Evolutionary conservation across 257 asterid species (phyloP), one percentile per base, ranked within the genome.

Genomic region (Leptodermis oblonga): DNA sequence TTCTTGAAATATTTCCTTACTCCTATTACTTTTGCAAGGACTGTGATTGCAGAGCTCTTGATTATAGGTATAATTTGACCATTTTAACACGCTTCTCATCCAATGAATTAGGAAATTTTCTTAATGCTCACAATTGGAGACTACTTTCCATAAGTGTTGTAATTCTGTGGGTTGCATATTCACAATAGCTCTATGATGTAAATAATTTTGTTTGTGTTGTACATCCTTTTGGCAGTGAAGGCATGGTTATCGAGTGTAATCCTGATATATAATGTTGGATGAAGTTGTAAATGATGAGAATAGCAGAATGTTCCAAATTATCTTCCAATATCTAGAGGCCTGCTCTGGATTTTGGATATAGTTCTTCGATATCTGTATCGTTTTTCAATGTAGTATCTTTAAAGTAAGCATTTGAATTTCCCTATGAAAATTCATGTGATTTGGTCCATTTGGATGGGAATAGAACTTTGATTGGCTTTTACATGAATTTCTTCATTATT

Each of bases 11-110:
- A 52, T 80, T 79, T 70, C 98, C 98, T 22, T 93, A 84, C 74
- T 90, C 98, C 3, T 86, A 80, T 77, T 93, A 90, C 83, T 90
- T 90, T 80, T 93, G 98, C 87, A 90, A 93, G 85, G 96, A 90
- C 64, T 93, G 98, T 70, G 96, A 93, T 81, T 93, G 98, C 77
- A 88, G 89, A 65, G 69, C 76, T 4, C 92, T 90, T 76, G 96
- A 90, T 77, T 88, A 86, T 84, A 84, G 97, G 98, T 93, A 84
- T 59, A 56, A 63, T 83, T 63, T 31, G 56, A 48, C 70, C 59
- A 3, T 37, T 52, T 30, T 51, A 2, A 37, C 36, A 25, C 25
- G 30, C 41, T 51, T 15, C 30, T 37, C 52, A 14, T 60, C 12
- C 17, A 20, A 46, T 33, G n/a, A 30, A 23, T 25, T 39, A 39